These are phyloP conservation scores for Fraxinus xanthoxyloides DNA, from an alignment of 305 asterid genomes.

Conservation along the genomic window DNA sequence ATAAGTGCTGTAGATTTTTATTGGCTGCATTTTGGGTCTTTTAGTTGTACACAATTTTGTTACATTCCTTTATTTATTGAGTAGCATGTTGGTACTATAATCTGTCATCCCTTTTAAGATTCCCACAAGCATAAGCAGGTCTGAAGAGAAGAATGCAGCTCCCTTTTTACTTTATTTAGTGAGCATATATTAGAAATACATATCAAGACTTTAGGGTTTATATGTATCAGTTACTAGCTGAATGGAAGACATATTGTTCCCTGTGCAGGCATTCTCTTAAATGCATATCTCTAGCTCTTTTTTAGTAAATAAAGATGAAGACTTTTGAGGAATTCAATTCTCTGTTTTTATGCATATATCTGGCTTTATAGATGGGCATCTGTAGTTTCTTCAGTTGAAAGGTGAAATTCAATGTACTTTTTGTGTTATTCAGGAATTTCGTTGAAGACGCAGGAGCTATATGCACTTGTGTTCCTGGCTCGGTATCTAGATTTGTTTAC, in stretches of 20 bases:
- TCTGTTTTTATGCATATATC: background rate
- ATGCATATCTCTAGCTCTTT: background rate
- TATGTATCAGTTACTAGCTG: background rate
- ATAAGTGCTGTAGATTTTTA: background rate
- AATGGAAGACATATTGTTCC: background rate
- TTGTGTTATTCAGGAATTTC: slow-evolving; percentile 60
- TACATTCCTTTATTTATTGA: background rate
- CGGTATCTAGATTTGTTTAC: slow-evolving; percentile 83
- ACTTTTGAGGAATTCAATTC: background rate
- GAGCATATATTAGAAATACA: background rate
- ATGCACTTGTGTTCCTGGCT: slow-evolving; percentile 73
- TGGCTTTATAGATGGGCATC: background rate
- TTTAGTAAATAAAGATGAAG: background rate
- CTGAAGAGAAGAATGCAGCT: background rate
- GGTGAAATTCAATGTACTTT: slow-evolving; percentile 21
- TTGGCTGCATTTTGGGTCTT: background rate
- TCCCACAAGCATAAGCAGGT: background rate
- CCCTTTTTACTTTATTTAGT: background rate
- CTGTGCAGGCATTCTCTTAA: background rate
- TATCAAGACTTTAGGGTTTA: background rate
- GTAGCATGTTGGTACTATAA: background rate
- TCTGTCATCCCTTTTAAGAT: background rate
- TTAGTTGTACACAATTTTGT: background rate
- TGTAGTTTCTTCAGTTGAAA: slow-evolving; percentile 2
- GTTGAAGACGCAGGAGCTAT: slow-evolving; percentile 89